These are phyloP conservation scores for Dothideomycetes sp. DNA, from an alignment of 2,329 filamentous ascomycete genomes.

Conservation along the genomic window DNA sequence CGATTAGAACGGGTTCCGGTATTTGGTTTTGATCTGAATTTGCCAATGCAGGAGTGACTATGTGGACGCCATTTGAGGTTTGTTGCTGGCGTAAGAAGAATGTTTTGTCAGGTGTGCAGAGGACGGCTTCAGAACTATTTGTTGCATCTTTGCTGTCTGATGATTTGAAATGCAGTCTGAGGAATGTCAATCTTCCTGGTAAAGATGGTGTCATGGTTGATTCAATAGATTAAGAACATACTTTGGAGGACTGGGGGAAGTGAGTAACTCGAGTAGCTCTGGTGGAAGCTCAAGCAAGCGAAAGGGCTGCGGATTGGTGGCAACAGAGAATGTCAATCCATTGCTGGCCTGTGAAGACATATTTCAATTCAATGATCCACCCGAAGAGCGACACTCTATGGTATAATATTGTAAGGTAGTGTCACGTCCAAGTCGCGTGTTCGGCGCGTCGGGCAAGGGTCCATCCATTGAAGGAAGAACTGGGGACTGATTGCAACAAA, in stretches of 20 bases:
- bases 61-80: constrained; percentile 52
- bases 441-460: too few relatives aligned
- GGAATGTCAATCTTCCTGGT: too few relatives aligned
- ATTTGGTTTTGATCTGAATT: constrained; percentile 15
- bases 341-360: constrained; percentile 29
- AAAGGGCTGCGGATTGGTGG: constrained; percentile 40
- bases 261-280: constrained; percentile 43
- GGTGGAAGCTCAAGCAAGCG: constrained; percentile 50
- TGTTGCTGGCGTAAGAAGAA: constrained; percentile 54
- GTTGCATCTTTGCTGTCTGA: constrained; percentile 13
- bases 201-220: too few relatives aligned
- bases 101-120: constrained; percentile 47
- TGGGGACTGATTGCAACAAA: too few relatives aligned
- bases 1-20: constrained; percentile 23
- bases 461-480: too few relatives aligned
- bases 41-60: constrained; percentile 29
- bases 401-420: neutral
- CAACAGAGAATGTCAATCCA: constrained; percentile 32
- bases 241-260: constrained; percentile 33
- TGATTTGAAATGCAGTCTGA: constrained; percentile 30
- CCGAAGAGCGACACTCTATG: too few relatives aligned
- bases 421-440: neutral
- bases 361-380: neutral
- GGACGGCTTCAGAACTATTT: constrained; percentile 35
- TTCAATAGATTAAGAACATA: too few relatives aligned